Base-by-base conservation (phyloP, 164 flowering plant genomes). In the Brasenia schreberi region DNA sequence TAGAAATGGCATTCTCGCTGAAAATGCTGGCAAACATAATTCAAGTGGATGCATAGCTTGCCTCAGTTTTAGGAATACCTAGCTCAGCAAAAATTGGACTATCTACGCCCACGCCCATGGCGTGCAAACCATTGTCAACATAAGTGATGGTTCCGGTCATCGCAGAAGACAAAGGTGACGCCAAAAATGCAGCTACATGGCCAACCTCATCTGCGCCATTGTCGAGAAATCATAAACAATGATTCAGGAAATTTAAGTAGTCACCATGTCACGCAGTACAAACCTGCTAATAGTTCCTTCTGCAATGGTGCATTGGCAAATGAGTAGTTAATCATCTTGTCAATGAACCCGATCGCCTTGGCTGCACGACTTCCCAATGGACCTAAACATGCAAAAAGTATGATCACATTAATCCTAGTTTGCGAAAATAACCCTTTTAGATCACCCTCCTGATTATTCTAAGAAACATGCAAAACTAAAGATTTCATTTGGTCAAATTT, bases 151-250 rank as follows among this genome's bases (percentile, higher is more conserved):
- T 85, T 62, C 98, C 96, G 0, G 98, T 92, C 59, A 90, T 83
- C n/a, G 96, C 96, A 14, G 96, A 90, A 44, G 98, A 91, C 80
- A 90, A 71, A n/a, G 98, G 98, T n/a, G 96, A 92, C 64, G 79
- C 87, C 72, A 92, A 75, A 80, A 93, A 93, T 43, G 98, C 96
- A 39, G 96, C 98, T 5, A 87, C 71, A 66, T 87, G 88, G 39
- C 98, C 96, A 53, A 88, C 89, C 70, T 88, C 96, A 64, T 92
- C 98, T 92, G 96, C 75, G 0, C 19, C 33, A 61, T 61, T 5
- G 2, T n/a, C 12, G 5, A 61, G 10, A 61, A 61, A 18, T 7
- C 33, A 23, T 18, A 61, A 61, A 23, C 18, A 61, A 33, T 33
- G 39, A 33, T 33, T 33, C 39, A 33, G 39, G 39, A 33, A 5